Evolutionary conservation across 1,139 yeast species (phyloP).

Genomic region (Kodamaea arcana): DNA sequence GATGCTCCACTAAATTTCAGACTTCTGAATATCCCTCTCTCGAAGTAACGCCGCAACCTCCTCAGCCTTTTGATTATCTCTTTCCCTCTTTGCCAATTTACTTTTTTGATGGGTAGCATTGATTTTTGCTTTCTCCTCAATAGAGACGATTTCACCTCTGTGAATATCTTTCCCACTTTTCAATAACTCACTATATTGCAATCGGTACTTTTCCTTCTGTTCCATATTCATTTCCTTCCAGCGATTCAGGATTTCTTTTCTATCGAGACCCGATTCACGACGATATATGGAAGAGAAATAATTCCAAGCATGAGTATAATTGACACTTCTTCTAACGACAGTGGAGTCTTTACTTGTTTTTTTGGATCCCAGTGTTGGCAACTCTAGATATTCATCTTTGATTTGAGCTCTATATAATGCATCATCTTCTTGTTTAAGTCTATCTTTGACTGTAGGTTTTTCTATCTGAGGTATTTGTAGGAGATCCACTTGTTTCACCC

Average conservation of each 20-base stretch:
- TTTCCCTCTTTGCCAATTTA: conserved; percentile 4
- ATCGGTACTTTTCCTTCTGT: conserved; percentile 21
- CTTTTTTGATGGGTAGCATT: conserved; percentile 4
- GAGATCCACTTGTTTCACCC: conserved; percentile 19
- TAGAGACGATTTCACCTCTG: conserved; percentile 25
- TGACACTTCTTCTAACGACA: conserved; percentile 11
- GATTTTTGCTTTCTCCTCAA: conserved; percentile 15
- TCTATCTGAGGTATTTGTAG: conserved; percentile 17
- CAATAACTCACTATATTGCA: conserved; percentile 26
- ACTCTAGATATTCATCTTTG: conserved; percentile 12
- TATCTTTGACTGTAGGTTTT: conserved; percentile 16
- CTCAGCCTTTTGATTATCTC: conserved; percentile 5
- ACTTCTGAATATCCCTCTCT: not conserved
- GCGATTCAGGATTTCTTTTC: conserved; percentile 3
- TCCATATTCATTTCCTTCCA: conserved; percentile 27
- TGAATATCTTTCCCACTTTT: conserved; percentile 28
- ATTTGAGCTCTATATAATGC: conserved; percentile 23
- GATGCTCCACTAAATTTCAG: too few relatives aligned
- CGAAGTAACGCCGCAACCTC: conserved; percentile 4
- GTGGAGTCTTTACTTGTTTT: conserved; percentile 3
- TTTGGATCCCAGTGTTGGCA: conserved; percentile 1
- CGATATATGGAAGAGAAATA: conserved; percentile 19
- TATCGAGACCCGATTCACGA: conserved; percentile 1
- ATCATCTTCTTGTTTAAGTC: conserved; percentile 16
- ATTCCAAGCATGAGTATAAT: conserved; percentile 35